Base-by-base conservation (phyloP, 2,329 filamentous ascomycete genomes). In the Dryadomyces quercus-mongolicae region DNA sequence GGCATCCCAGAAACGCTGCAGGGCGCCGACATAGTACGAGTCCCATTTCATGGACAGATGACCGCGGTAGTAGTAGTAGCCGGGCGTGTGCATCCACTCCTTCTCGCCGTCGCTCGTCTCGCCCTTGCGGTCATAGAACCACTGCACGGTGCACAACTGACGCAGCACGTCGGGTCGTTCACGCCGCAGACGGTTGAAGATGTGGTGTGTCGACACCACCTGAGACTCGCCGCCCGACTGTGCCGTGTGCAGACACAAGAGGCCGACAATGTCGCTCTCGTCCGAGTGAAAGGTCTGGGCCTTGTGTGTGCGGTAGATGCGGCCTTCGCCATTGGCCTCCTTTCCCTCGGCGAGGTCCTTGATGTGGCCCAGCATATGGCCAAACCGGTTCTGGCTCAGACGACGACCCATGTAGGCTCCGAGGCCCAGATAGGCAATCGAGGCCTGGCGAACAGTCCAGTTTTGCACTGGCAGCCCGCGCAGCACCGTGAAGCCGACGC, bases 111-210 rank as follows among this genome's bases (percentile, higher is more conserved):
- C 50, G 40, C 50, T 52, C 12, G 12, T 52, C 40, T 52, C 42
- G 50, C 50, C 50, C 40, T 52, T 45, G 50, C 50, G 42, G 40
- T 52, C 50, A 21, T 52, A 52, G 25, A 52, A 45, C 50, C 50
- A 52, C 3, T 52, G 50, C 21, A n/a, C 40, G 5, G 1, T 7
- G 42, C 50, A 52, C n/a, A 52, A 6, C 21, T 44, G 20, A 5
- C 22, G 21, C 13, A 52, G 42, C 13, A 52, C 22, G 42, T 52
- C 50, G 22, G 50, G 50, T 22, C 50, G 40, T 22, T 52, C 50
- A 15, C 9, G 16, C 12, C 50, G 42, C 50, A 52, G 40, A 3
- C 12, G 15, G 50, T 52, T 52, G 42, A n/a, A 52, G 40, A 52
- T 52, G 50, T 45, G 20, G 40, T 52, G 50, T 15, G 50, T 45